These are phyloP conservation scores for Juglanconis juglandina DNA, from an alignment of 2,329 filamentous ascomycete genomes.

Conservation along the genomic window DNA sequence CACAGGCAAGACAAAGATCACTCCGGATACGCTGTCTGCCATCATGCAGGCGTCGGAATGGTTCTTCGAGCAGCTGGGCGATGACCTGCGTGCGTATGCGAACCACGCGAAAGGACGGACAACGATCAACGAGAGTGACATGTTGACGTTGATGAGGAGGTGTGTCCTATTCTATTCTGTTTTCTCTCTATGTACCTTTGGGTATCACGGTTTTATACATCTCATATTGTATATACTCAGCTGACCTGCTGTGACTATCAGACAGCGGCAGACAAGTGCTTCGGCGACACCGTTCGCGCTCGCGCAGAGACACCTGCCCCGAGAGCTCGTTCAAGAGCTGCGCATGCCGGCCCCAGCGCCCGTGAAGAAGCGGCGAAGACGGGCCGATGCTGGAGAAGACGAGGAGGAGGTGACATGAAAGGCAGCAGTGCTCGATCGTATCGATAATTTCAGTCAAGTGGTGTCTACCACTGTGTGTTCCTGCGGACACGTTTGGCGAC, in stretches of 20 bases:
- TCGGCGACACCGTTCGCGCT: slow-evolving; percentile 77
- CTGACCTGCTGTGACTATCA: slow-evolving; percentile 35
- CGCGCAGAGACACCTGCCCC: slow-evolving; percentile 76
- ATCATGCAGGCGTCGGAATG: slow-evolving; percentile 81
- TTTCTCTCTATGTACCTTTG: slow-evolving; percentile 3
- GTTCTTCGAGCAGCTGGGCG: slow-evolving; percentile 85
- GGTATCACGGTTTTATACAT: slow-evolving; percentile 17
- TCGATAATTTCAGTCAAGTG: slow-evolving; percentile 21
- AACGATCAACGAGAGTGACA: slow-evolving; percentile 81
- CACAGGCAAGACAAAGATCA: slow-evolving; percentile 66
- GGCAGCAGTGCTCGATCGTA: background rate
- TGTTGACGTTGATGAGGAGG: slow-evolving; percentile 79
- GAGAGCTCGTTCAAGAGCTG: slow-evolving; percentile 79
- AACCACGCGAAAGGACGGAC: slow-evolving; percentile 72
- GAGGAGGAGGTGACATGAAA: slow-evolving; percentile 40
- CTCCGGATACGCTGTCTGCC: slow-evolving; percentile 68
- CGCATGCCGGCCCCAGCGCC: slow-evolving; percentile 63
- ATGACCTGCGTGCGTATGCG: slow-evolving; percentile 76
- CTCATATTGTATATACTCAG: background rate
- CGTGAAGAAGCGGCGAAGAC: slow-evolving; percentile 40
- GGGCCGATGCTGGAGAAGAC: slow-evolving; percentile 33
- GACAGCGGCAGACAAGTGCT: slow-evolving; percentile 72
- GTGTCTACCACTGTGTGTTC: slow-evolving; percentile 66
- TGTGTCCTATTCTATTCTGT: slow-evolving; percentile 42
- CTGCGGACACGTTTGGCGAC: slow-evolving; percentile 70